Base-by-base conservation (phyloP, 345 rosid species). In the Salix purpurea region DNA sequence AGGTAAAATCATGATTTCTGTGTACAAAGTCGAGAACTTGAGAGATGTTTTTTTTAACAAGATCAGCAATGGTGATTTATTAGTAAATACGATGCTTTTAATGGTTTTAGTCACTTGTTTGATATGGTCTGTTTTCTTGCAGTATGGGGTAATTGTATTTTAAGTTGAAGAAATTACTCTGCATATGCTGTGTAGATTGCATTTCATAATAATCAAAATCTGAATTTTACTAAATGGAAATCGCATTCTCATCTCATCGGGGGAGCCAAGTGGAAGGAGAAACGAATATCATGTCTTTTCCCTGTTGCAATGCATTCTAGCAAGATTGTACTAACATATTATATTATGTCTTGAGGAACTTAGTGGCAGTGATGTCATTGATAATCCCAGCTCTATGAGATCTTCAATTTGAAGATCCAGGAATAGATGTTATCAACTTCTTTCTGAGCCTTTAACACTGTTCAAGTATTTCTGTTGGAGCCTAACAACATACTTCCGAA, bases 1-100 rank as follows among this genome's bases (percentile, higher is more conserved):
- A 84, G 97, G 96, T 93, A 69, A 3, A 30, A 60, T 8, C 39
- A 1, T 16, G 21, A 18, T 19, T 5, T 52, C 7, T 52, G n/a
- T 19, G n/a, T 50, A 5, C n/a, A 50, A 50, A 50, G n/a, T 50
- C n/a, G 58, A 50, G 58, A 52, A 19, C 58, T 52, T 18, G 23
- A 52, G 58, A 52, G 58, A 6, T 50, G 19, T 13, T 50, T 48
- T 14, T 48, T 48, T 4, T 15, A 1, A 16, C 21, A 48, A 48
- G 21, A 48, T 14, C 54, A 48, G 21, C 16, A 16, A 48, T 48
- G 54, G 5, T 16, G 54, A 48, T 48, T 16, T 48, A 48, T 48
- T 16, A 48, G 19, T 4, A 48, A 16, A 16, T 48, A 15, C 16
- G 54, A 15, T 48, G 46, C 14, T 42, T 42, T 42, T 42, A 42